A percentile compares a stretch with the other conserved stretches of the same genome.
These are phyloP conservation scores for Chaetomium strumarium DNA, from an alignment of 2,329 filamentous ascomycete genomes.

Conservation along the genomic window DNA sequence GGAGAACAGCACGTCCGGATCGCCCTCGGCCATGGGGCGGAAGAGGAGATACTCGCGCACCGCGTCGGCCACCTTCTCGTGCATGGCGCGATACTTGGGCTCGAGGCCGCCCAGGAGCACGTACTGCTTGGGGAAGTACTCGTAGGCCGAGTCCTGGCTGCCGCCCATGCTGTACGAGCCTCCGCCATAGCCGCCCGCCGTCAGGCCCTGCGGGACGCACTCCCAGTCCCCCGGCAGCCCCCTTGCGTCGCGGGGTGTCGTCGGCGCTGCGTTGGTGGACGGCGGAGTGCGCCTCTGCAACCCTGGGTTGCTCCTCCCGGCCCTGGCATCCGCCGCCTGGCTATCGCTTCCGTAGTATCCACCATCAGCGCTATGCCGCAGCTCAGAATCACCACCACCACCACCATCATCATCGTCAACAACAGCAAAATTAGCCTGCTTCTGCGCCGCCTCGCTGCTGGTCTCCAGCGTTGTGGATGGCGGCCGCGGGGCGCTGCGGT, in stretches of 20 bases:
- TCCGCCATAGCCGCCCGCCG: conserved; percentile 37
- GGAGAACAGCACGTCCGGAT: conserved; percentile 67
- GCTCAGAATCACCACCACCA: conserved; percentile 16
- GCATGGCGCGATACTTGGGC: conserved; percentile 66
- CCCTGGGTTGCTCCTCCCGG: not conserved
- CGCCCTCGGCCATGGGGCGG: conserved; percentile 64
- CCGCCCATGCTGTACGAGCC: conserved; percentile 57
- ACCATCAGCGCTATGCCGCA: not conserved
- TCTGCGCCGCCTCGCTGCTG: conserved; percentile 30
- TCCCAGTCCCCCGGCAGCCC: conserved; percentile 36
- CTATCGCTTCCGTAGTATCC: conserved; percentile 23
- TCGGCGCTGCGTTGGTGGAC: not conserved
- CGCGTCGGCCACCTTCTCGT: conserved; percentile 60
- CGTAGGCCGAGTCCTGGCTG: conserved; percentile 64
- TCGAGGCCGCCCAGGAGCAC: conserved; percentile 70
- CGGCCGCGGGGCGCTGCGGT: conserved; percentile 42
- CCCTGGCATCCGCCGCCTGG: not conserved
- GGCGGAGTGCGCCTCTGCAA: conserved; percentile 5
- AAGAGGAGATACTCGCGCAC: conserved; percentile 71
- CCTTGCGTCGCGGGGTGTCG: conserved; percentile 30
- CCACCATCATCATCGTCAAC: too few species aligned
- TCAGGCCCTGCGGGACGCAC: conserved; percentile 57
- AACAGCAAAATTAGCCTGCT: too few species aligned
- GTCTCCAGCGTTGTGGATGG: conserved; percentile 24
- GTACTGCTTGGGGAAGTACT: conserved; percentile 66